Base-by-base conservation (phyloP, 148 eudicot genomes). In the Cornus controversa region DNA sequence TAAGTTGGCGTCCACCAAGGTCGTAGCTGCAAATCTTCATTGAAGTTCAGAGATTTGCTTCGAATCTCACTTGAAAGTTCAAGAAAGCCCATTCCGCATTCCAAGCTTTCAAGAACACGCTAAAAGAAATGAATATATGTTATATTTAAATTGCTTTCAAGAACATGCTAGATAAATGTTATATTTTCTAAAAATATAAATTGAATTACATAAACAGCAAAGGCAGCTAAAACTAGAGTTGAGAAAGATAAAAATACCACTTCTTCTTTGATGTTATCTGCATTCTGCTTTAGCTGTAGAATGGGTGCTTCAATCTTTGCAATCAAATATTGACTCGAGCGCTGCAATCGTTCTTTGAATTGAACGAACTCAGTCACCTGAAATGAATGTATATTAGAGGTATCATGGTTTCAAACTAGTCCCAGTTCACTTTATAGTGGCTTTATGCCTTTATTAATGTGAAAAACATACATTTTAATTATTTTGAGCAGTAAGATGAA, bases 1-100 rank as follows among this genome's bases (percentile, higher is more conserved):
- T 84, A 87, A 50, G 97, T 90, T 16, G 99, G 99, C 8, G 99
- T 93, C 99, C 99, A 96, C 99, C 99, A 96, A 57, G 99, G 99
- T 71, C 99, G 80, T 67, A 90, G 70, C 66, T 83, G 83, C 73
- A 96, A 72, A 78, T 96, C 98, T 89, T 96, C 99, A 87, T 96
- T 96, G 83, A 90, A 96, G 58, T 94, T 93, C 90, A 93, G 77
- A 67, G 90, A 82, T 74, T 84, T 86, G 82, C 83, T 83, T 66
- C 84, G 74, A 66, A 84, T 88, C 77, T 90, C 98, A 80, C 82
- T 88, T 67, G 87, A 89, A 81, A 87, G 88, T 69, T 93, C 96
- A 60, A 90, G 83, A 86, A 85, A 84, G 75, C 85, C 82, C 77
- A 83, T 71, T 82, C 99, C 98, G 53, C 78, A 71, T 66, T 87